Conservation (phyloP, 345 rosid genomes). For the Aquilaria sinensis region DNA sequence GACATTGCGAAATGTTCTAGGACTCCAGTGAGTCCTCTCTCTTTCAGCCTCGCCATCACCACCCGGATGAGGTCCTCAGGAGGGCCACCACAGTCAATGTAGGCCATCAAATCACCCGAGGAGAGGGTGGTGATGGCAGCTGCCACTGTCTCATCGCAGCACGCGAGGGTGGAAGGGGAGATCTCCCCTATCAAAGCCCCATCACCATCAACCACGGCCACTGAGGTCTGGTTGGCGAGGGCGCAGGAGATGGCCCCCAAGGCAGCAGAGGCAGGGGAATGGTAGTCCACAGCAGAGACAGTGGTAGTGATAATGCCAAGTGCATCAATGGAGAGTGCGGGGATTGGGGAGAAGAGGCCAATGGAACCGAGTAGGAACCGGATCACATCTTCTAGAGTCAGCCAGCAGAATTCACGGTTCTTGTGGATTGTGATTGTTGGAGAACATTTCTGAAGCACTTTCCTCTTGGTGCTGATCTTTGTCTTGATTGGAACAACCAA, state of each 20-base stretch:
- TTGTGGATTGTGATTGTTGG: conserved; percentile 34
- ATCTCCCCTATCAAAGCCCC: conserved; percentile 68
- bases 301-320: conserved; percentile 55
- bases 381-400: conserved; percentile 82
- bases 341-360: conserved; percentile 65
- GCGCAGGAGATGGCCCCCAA: conserved; percentile 42
- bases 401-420: conserved; percentile 82
- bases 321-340: conserved; percentile 54
- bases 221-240: conserved; percentile 52
- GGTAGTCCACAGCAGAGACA: conserved; percentile 43
- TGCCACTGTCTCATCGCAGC: conserved; percentile 59
- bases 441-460: conserved; percentile 31
- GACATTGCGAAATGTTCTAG: conserved; percentile 37
- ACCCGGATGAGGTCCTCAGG: conserved; percentile 60
- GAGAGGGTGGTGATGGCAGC: conserved; percentile 71
- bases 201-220: conserved; percentile 58
- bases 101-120: conserved; percentile 76
- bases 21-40: conserved; percentile 40
- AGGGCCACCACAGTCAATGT: conserved; percentile 68
- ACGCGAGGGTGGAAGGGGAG: conserved; percentile 60
- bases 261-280: conserved; percentile 58
- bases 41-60: conserved; percentile 45
- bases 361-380: conserved; percentile 69
- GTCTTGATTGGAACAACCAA: conserved; percentile 71
- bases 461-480: conserved; percentile 34